These are phyloP conservation scores for Stachybotrys chartarum DNA, from an alignment of 2,329 filamentous ascomycete species.

Conservation along the genomic window DNA sequence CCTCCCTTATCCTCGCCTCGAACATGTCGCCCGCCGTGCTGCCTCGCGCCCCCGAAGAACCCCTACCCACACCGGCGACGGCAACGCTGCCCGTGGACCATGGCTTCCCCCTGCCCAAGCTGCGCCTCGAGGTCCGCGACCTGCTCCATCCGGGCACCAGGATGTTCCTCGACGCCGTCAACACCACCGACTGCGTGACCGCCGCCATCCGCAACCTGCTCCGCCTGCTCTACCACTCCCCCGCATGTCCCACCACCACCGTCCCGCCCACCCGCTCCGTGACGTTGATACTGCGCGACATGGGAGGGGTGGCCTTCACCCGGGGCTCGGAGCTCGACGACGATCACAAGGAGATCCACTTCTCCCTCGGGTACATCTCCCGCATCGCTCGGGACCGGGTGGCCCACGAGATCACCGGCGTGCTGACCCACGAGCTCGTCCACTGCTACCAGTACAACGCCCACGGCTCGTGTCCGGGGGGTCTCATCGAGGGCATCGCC, in stretches of 20 bases:
- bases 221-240: conserved; percentile 59
- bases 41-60: conserved; percentile 8
- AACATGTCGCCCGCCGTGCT: conserved; percentile 16
- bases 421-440: conserved; percentile 86
- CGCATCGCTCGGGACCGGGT: conserved; percentile 35
- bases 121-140: conserved; percentile 54
- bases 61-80: conserved; percentile 9
- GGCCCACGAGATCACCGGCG: conserved; percentile 65
- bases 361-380: conserved; percentile 70
- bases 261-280: conserved; percentile 70
- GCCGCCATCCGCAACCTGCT: conserved; percentile 62
- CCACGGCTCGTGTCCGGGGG: conserved; percentile 55
- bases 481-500: conserved; percentile 83
- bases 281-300: conserved; percentile 71
- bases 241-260: conserved; percentile 30
- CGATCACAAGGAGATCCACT: conserved; percentile 90
- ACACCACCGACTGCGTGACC: conserved; percentile 55
- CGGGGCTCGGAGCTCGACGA: conserved; percentile 69
- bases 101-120: conserved; percentile 41
- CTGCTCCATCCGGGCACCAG: conserved; percentile 51
- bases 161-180: conserved; percentile 60
- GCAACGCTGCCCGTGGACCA: neutral
- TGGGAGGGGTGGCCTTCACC: conserved; percentile 86
- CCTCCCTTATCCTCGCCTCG: conserved; percentile 11
- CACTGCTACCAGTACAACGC: conserved; percentile 88